These are phyloP conservation scores for Coemansia sp. DNA, from an alignment of 192 early-diverging fungal genomes.

Conservation along the genomic window DNA sequence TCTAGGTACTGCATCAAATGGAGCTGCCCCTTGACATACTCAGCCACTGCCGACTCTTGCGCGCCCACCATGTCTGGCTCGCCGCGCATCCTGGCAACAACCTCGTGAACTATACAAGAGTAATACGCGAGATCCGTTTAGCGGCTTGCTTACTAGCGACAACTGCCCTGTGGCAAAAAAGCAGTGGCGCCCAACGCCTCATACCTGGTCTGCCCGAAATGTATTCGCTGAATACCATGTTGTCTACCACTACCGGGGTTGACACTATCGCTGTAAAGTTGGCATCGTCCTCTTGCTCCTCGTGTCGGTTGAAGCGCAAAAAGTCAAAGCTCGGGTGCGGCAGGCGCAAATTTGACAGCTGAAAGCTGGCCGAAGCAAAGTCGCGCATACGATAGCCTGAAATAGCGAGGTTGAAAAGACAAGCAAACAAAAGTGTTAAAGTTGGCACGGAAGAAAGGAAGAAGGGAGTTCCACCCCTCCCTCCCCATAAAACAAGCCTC, in stretches of 20 bases:
- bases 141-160: not conserved
- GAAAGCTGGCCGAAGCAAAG: slow-evolving; percentile 16
- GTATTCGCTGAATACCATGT: slow-evolving; percentile 18
- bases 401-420: not conserved
- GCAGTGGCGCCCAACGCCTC: not conserved
- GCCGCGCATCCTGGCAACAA: slow-evolving; percentile 8
- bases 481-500: slow-evolving; percentile 19
- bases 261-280: slow-evolving; percentile 31
- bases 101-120: slow-evolving; percentile 4
- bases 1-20: slow-evolving; percentile 26
- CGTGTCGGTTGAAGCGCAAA: slow-evolving; percentile 21
- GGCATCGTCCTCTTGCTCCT: slow-evolving; percentile 18
- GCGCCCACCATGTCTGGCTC: slow-evolving; percentile 21
- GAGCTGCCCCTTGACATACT: slow-evolving; percentile 25
- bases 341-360: slow-evolving; percentile 24
- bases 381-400: slow-evolving; percentile 2
- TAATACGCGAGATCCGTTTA: not conserved
- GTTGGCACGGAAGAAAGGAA: not conserved
- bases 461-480: not conserved
- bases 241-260: slow-evolving; percentile 16
- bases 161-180: not conserved
- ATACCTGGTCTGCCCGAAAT: slow-evolving; percentile 17
- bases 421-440: not conserved
- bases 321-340: slow-evolving; percentile 29
- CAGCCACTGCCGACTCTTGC: slow-evolving; percentile 9